Evolutionary conservation across 23 red algal species (phyloP).

Genomic region (Gracilaria domingensis): DNA sequence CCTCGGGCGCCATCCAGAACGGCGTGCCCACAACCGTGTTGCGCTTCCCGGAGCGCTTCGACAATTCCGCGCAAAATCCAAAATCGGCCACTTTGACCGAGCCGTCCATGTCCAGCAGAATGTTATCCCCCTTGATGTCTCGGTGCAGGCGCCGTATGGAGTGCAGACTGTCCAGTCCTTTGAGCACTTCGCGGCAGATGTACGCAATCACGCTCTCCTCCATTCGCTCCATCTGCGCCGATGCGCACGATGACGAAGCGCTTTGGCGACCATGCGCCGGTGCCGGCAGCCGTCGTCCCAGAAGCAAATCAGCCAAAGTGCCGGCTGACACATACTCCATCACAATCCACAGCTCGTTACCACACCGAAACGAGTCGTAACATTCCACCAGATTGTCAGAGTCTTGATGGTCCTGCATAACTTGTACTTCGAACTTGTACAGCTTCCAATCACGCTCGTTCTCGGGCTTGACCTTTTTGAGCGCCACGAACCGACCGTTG

Average conservation of each 20-base stretch:
- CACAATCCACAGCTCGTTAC: slow-evolving; percentile 84
- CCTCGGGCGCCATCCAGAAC: slow-evolving; percentile 98
- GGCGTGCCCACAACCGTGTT: slow-evolving; percentile 91
- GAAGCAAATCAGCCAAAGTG: slow-evolving; percentile 83
- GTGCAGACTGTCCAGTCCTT: slow-evolving; percentile 78
- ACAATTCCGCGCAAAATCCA: slow-evolving; percentile 86
- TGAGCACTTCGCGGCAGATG: slow-evolving; percentile 74
- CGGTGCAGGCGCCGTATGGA: slow-evolving; percentile 74
- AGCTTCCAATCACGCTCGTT: slow-evolving; percentile 75
- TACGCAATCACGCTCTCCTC: slow-evolving; percentile 78
- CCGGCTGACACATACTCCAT: slow-evolving; percentile 96
- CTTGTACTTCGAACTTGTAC: slow-evolving; percentile 74
- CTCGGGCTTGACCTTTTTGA: slow-evolving; percentile 72
- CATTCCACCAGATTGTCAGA: slow-evolving; percentile 74
- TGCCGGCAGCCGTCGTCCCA: slow-evolving; percentile 11
- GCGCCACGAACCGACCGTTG: slow-evolving; percentile 53
- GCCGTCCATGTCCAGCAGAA: slow-evolving; percentile 80
- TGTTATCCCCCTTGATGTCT: slow-evolving; percentile 90
- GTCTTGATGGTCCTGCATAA: slow-evolving; percentile 57
- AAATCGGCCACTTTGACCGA: slow-evolving; percentile 91
- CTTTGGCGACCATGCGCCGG: neutral
- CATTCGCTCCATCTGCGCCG: neutral
- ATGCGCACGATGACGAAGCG: neutral
- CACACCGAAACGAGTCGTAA: slow-evolving; percentile 77
- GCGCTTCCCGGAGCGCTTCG: slow-evolving; percentile 58